Conservation (phyloP, 176 grass and related monocot genomes). For the Phragmites australis region DNA sequence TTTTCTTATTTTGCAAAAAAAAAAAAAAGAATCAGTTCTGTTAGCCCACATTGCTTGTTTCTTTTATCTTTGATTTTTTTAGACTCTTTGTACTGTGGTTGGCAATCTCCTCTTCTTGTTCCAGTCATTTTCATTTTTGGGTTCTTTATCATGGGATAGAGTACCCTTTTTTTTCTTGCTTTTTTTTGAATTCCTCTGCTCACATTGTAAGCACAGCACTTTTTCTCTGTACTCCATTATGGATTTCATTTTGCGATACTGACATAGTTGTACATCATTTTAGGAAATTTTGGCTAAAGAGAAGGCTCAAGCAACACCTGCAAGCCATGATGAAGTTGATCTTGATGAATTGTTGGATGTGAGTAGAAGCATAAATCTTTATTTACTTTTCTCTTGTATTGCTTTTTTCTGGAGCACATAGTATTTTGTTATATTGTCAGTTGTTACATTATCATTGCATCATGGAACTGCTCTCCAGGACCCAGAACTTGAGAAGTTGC, state of each 20-base stretch:
- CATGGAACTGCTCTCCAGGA: constrained; percentile 49
- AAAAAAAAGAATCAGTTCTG: neutral
- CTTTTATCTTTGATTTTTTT: neutral
- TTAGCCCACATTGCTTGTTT: neutral
- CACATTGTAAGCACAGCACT: neutral
- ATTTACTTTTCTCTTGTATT: neutral
- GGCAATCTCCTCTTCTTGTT: neutral
- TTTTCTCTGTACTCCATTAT: neutral
- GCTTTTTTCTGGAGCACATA: neutral
- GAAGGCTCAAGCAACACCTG: constrained; percentile 61
- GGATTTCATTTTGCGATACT: constrained; percentile 12
- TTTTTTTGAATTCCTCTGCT: neutral
- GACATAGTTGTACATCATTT: constrained; percentile 7
- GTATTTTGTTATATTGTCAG: neutral
- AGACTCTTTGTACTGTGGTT: neutral
- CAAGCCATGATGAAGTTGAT: constrained; percentile 81
- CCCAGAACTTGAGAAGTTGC: constrained; percentile 95
- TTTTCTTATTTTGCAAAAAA: neutral
- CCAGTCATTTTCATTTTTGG: neutral
- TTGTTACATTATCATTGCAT: neutral
- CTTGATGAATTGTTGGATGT: constrained; percentile 98
- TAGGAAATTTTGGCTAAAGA: constrained; percentile 79
- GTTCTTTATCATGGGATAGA: neutral
- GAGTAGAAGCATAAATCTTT: constrained; percentile 42
- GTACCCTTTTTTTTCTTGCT: neutral